Percentiles rank a stretch among this genome's conserved stretches.
Evolutionary conservation across 73 alveolate species (phyloP).

Genomic region (Paramecium caudatum): DNA sequence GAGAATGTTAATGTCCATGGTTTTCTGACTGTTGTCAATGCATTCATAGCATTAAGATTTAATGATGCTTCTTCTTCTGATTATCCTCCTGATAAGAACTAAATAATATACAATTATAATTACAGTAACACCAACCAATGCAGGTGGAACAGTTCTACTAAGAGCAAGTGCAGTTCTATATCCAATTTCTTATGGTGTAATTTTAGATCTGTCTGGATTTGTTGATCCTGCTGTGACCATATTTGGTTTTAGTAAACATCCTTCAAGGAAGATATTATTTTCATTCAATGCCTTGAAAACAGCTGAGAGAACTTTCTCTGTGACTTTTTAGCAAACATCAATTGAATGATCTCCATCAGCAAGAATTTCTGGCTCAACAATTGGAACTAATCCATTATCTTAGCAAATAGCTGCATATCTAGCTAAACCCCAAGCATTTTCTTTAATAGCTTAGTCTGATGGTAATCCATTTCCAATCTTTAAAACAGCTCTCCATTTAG

Average conservation of each 20-base stretch:
- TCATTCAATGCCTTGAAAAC: constrained; percentile 90
- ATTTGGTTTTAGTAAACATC: constrained; percentile 97
- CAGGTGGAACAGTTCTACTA: constrained; percentile 95
- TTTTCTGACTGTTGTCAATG: constrained; percentile 81
- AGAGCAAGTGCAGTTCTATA: constrained; percentile 91
- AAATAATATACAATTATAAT: neutral
- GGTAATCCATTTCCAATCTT: constrained; percentile 94
- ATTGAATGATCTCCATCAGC: constrained; percentile 97
- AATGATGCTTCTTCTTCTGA: constrained; percentile 96
- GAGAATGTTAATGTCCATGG: constrained; percentile 98
- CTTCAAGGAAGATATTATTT: constrained; percentile 94
- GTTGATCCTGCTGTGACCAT: constrained; percentile 98
- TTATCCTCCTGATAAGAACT: constrained; percentile 97
- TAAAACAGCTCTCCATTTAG: constrained; percentile 99
- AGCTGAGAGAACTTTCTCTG: constrained; percentile 95
- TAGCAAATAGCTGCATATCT: constrained; percentile 99
- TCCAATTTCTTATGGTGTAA: constrained; percentile 93
- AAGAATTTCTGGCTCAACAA: constrained; percentile 99
- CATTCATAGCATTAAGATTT: constrained; percentile 96
- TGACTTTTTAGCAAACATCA: constrained; percentile 90
- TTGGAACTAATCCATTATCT: constrained; percentile 98
- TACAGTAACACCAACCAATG: constrained; percentile 93
- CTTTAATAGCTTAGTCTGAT: constrained; percentile 90
- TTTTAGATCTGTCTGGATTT: constrained; percentile 82
- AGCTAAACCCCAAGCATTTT: constrained; percentile 97